Evolutionary conservation across 169 alveolate genomes (phyloP), one percentile per base, ranked within the genome.

Genomic region (Cryptosporidium parvum): DNA sequence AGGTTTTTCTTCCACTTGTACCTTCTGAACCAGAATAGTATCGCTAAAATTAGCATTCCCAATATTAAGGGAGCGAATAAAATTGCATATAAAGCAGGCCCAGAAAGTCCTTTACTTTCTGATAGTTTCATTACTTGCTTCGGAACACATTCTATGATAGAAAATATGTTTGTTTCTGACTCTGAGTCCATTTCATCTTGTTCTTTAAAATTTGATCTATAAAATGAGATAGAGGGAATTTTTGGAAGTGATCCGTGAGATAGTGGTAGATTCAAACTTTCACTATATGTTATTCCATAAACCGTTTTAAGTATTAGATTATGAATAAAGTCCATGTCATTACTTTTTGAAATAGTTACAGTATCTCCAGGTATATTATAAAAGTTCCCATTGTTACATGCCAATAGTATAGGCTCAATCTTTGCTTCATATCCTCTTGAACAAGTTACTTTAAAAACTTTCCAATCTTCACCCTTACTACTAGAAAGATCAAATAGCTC

Each of bases 71-170:
- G 89, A 62, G 75, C 89, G 39, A 80, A 80, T 80, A 80, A 65
- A 7, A 80, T 65, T 14, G 89, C 72, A 67, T 80, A 80, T n/a
- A 80, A 51, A 26, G 67, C 80, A 80, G 89, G 89, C 1, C 89
- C 89, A 16, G 89, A 80, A 23, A 80, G 45, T 18, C 89, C 89
- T 62, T 80, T 80, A 23, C 69, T 80, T 80, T 80, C 89, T 0
- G 89, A 80, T 10, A 80, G 65, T 10, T 80, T 80, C 69, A 65
- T 80, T 42, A 80, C 45, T 44, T 65, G 42, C 37, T 61, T 80
- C 62, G 89, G 89, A 42, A 5, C 53, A 26, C 89, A 80, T n/a
- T 61, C 59, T 4, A 80, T 45, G 1, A 80, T 59, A 4, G 72
- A 45, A 33, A 59, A 45, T 21, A 80, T 80, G 39, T 48, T 59